Conservation (phyloP, 2,329 filamentous ascomycete species). For the Hansfordia pulvinata region DNA sequence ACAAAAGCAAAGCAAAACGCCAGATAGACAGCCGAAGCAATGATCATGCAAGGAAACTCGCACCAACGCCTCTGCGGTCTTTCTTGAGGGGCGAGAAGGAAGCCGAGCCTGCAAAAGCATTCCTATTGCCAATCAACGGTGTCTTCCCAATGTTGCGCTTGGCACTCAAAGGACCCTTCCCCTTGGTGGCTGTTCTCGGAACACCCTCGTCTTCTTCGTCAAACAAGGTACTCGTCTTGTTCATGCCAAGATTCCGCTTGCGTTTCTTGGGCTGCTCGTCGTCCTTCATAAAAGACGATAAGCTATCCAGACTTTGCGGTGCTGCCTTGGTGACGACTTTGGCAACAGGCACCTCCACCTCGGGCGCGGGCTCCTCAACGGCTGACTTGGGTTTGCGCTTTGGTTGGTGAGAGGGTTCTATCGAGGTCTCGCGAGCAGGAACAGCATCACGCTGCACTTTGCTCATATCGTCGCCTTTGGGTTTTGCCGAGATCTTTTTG, state of each 20-base stretch:
- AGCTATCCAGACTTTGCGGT: slow-evolving; percentile 14
- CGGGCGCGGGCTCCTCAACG: slow-evolving; percentile 6
- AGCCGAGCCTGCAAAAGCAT: slow-evolving; percentile 33
- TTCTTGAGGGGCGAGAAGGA: slow-evolving; percentile 62
- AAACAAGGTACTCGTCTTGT: slow-evolving; percentile 57
- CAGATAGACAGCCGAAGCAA: too few species aligned
- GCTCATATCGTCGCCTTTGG: slow-evolving; percentile 18
- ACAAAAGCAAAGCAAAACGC: too few species aligned
- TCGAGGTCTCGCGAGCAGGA: too few species aligned
- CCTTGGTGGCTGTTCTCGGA: slow-evolving; percentile 14
- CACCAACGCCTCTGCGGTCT: slow-evolving; percentile 47
- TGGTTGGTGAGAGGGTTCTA: too few species aligned
- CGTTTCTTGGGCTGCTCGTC: slow-evolving; percentile 40
- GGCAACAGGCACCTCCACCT: too few species aligned
- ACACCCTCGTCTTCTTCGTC: slow-evolving; percentile 53
- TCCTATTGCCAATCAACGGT: slow-evolving; percentile 24
- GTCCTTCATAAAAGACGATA: slow-evolving; percentile 12
- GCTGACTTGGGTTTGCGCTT: slow-evolving; percentile 10
- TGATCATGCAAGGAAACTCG: slow-evolving; percentile 44
- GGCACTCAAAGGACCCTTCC: slow-evolving; percentile 13
- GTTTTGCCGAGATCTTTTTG: too few species aligned
- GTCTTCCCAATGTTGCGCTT: slow-evolving; percentile 17
- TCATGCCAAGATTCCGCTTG: slow-evolving; percentile 58
- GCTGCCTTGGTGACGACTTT: too few species aligned
- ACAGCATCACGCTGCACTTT: slow-evolving; percentile 16